These are phyloP conservation scores for Chenopodium suecicum DNA, from an alignment of 148 eudicot species.

Conservation along the genomic window DNA sequence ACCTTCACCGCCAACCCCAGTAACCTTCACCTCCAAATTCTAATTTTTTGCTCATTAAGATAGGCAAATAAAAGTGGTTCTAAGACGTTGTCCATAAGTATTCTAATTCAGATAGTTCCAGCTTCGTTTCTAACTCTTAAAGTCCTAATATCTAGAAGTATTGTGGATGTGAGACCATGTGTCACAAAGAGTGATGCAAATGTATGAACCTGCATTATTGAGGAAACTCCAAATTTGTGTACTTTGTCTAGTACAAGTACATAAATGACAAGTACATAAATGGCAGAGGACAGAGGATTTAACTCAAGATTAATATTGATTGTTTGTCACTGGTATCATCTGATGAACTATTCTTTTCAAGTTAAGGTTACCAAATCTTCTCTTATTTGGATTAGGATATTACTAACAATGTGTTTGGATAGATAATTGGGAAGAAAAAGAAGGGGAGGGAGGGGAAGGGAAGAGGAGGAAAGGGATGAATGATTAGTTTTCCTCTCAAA, in stretches of 20 bases:
- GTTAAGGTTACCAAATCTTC: background rate
- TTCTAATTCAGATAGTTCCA: background rate
- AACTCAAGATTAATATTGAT: background rate
- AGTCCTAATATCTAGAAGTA: background rate
- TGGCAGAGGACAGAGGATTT: background rate
- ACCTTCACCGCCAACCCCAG: too few species aligned
- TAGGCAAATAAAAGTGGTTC: background rate
- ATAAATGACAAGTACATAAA: background rate
- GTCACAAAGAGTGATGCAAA: background rate
- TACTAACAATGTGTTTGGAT: background rate
- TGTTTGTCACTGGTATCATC: background rate
- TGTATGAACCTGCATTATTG: background rate
- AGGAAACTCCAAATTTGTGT: background rate
- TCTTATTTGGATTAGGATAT: background rate
- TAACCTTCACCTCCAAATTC: background rate
- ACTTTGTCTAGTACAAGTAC: background rate
- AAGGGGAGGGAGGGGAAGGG: too few species aligned
- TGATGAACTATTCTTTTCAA: background rate
- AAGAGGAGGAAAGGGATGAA: too few species aligned
- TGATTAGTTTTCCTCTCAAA: too few species aligned
- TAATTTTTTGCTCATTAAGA: background rate
- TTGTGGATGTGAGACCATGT: background rate
- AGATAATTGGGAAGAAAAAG: too few species aligned
- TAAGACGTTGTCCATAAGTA: background rate
- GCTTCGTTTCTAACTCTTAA: background rate